Evolutionary conservation across 257 asterid species (phyloP).

Genomic region (Solanum rostratum): DNA sequence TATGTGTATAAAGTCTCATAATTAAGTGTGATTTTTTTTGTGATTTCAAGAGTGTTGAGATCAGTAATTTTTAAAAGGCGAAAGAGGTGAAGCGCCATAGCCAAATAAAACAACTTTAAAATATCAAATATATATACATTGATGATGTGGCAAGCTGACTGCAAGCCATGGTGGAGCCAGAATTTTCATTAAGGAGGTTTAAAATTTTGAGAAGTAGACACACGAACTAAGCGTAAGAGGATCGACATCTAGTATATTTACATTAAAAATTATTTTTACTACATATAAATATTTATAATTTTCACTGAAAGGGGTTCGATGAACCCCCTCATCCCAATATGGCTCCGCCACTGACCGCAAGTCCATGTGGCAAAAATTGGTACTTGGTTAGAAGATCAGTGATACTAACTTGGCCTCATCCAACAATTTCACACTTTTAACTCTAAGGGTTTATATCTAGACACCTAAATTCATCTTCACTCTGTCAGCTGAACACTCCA

Average conservation of each 20-base stretch:
- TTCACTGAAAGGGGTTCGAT: no score
- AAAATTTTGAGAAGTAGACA: no score
- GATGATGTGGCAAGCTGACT: conserved; percentile 20
- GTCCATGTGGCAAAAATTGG: conserved; percentile 32
- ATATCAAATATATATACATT: background rate
- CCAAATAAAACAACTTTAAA: background rate
- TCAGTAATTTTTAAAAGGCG: background rate
- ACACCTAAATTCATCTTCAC: rapidly evolving
- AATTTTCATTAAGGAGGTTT: no score
- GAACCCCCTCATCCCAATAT: no score
- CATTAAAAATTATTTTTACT: no score
- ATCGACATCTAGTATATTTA: no score
- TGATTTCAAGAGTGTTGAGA: background rate
- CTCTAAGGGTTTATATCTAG: background rate
- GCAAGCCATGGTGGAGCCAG: background rate
- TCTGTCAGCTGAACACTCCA: background rate
- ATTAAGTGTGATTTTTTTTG: background rate
- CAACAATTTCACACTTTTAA: rapidly evolving
- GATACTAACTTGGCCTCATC: background rate
- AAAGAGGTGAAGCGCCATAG: background rate
- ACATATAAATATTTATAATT: no score
- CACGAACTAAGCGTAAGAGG: no score
- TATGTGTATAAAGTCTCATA: background rate
- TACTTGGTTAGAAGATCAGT: conserved; percentile 25
- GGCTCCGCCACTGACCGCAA: background rate